Percentiles rank a stretch among this genome's conserved stretches.
Conservation (phyloP, 371 early-diverging fungal genomes). For the Vairimorpha ceranae region DNA sequence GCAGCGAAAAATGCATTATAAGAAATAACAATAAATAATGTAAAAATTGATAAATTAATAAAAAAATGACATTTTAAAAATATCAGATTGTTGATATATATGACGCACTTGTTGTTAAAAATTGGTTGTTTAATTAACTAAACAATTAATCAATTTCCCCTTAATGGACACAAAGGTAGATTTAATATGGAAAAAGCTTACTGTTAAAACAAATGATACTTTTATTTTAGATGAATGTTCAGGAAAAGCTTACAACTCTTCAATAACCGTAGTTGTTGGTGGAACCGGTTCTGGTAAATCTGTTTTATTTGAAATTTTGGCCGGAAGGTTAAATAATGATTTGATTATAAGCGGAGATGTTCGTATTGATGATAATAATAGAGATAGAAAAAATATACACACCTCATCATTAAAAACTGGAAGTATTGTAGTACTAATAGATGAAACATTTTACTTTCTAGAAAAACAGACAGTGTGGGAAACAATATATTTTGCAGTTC, state of each 20-base stretch:
- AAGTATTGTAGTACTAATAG: conserved; percentile 63
- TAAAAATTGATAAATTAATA: no score
- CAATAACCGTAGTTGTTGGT: conserved; percentile 71
- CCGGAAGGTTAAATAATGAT: conserved; percentile 24
- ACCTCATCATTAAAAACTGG: conserved; percentile 4
- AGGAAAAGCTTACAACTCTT: conserved; percentile 1
- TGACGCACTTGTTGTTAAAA: no score
- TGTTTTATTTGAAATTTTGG: conserved; percentile 28
- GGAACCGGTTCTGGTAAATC: conserved; percentile 67
- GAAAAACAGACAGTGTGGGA: conserved; percentile 55
- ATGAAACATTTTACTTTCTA: conserved; percentile 64
- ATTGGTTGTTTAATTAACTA: no score
- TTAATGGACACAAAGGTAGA: conserved; percentile 2
- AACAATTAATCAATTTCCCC: no score
- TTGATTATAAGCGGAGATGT: conserved; percentile 66
- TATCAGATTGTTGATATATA: no score
- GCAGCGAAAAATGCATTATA: no score
- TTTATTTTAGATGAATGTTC: not conserved
- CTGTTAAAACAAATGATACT: not conserved
- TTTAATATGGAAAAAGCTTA: conserved; percentile 25
- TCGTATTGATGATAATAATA: conserved; percentile 69
- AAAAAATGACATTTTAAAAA: no score
- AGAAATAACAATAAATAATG: no score
- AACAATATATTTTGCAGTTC: conserved; percentile 50
- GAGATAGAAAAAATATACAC: conserved; percentile 27